Evolutionary conservation across 495 filamentous ascomycete genomes (phyloP).

Genomic region (Aspergillus asperescens): DNA sequence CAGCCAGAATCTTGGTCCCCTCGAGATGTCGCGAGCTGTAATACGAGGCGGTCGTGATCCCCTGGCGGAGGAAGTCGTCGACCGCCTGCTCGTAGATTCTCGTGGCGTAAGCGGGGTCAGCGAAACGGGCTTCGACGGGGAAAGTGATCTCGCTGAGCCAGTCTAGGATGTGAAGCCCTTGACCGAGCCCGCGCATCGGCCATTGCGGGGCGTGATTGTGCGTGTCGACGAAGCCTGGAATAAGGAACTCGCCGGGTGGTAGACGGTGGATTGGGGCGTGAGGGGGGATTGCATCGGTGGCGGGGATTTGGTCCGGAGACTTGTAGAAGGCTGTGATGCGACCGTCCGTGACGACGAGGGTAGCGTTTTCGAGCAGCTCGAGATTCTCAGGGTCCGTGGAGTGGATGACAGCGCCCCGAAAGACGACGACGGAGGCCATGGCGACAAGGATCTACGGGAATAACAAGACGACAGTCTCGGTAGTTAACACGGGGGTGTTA

Average conservation of each 20-base stretch:
- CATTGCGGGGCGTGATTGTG: constrained; percentile 64
- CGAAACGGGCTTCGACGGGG: constrained; percentile 55
- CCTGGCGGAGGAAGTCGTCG: constrained; percentile 53
- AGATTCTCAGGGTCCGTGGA: constrained; percentile 34
- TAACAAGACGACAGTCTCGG: too few species aligned
- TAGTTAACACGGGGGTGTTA: too few species aligned
- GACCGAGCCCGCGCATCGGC: constrained; percentile 54
- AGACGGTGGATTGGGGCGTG: constrained; percentile 40
- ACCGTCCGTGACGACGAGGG: constrained; percentile 41
- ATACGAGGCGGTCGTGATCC: constrained; percentile 62
- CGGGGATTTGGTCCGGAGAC: constrained; percentile 32
- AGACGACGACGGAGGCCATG: constrained; percentile 16
- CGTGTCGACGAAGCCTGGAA: constrained; percentile 59
- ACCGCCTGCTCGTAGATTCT: constrained; percentile 51
- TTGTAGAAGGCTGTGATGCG: constrained; percentile 38
- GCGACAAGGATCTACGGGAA: too few species aligned
- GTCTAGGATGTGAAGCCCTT: constrained; percentile 52
- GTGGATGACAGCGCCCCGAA: constrained; percentile 53
- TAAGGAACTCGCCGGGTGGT: constrained; percentile 47
- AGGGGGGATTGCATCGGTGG: constrained; percentile 30
- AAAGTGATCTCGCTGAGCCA: constrained; percentile 60
- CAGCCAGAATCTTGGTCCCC: constrained; percentile 55
- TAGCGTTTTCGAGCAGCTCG: constrained; percentile 44
- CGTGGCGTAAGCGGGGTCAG: constrained; percentile 47
- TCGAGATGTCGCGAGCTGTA: constrained; percentile 56